Base-by-base conservation (phyloP, 2,329 filamentous ascomycete species). In the Alternaria infectoria region DNA sequence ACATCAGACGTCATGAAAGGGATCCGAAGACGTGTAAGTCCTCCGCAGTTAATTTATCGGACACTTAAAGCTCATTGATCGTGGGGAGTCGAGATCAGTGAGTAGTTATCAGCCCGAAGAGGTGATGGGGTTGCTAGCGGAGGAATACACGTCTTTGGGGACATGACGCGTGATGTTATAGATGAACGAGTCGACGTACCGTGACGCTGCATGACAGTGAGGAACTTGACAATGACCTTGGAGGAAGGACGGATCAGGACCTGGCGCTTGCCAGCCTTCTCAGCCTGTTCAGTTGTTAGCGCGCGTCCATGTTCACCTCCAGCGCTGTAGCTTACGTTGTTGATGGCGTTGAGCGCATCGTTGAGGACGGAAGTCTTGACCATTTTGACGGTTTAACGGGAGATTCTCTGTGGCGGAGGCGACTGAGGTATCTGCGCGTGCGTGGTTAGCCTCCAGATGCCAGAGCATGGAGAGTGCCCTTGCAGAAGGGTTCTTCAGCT, bases 181-280 rank as follows among this genome's bases (percentile, higher is more conserved):
- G 28, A 61, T 67, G 51, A 57, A 70, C 5, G 12, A 59, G 47
- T 26, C 26, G 52, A 92, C 93, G 74, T 96, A 98, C 96, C 96
- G 88, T 99, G 96, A 86, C 92, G 93, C 88, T 99, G 96, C 96
- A 99, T 99, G 84, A 98, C 95, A 83, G 89, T 89, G 82, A 99
- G 89, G 91, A 98, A 99, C 90, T 98, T 98, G 81, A 99, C 98
- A 81, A 99, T 99, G 88, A 99, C 96, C 92, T 99, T 99, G 85
- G 96, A 98, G 84, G 89, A 92, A 79, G 96, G 96, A 81, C 94
- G 91, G 89, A 99, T 97, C 84, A 99, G 82, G 83, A 98, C 96
- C 88, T 99, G 96, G 82, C 96, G 94, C 92, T 98, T 98, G 87
- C 96, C 96, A 79, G 92, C 88, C 92, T 99, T 98, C 90, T 99